A percentile compares a stretch with the other conserved stretches of the same genome.
Conservation (phyloP, 768 basidiomycete genomes). For the Xerocomellus chrysenteron region DNA sequence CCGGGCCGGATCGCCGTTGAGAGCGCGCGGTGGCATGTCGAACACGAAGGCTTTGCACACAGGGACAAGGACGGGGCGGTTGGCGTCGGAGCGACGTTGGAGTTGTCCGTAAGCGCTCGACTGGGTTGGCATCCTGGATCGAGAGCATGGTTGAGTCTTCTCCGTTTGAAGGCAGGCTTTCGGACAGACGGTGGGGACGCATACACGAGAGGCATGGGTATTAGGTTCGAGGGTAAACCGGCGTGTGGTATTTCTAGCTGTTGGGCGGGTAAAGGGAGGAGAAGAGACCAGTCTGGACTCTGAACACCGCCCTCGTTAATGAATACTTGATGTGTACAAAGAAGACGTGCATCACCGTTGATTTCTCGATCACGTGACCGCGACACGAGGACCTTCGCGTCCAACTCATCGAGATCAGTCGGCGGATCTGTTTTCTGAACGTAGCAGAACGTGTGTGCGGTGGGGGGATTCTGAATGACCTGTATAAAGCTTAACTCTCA, state of each 20-base stretch:
- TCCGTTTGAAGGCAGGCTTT: slow-evolving; percentile 26
- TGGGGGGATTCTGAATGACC: neutral
- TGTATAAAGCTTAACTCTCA: neutral
- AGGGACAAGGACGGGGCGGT: neutral
- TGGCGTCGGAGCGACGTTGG: slow-evolving; percentile 11
- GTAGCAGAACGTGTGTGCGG: too few species aligned
- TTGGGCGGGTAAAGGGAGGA: neutral
- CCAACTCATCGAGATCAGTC: neutral
- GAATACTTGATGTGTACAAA: neutral
- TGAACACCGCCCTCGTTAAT: neutral
- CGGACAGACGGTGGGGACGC: slow-evolving; percentile 11
- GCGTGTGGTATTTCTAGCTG: neutral
- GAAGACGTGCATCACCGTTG: slow-evolving; percentile 5
- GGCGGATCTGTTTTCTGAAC: too few species aligned
- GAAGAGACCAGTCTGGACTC: neutral
- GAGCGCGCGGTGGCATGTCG: slow-evolving; percentile 31
- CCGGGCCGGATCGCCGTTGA: slow-evolving; percentile 19
- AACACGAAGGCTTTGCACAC: slow-evolving; percentile 25
- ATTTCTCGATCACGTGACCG: slow-evolving; percentile 29
- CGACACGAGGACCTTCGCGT: slow-evolving; percentile 19
- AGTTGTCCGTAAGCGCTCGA: slow-evolving; percentile 20
- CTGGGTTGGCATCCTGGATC: slow-evolving; percentile 15
- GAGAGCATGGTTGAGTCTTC: slow-evolving; percentile 18
- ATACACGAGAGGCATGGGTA: slow-evolving; percentile 18
- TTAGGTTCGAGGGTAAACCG: neutral